Evolutionary conservation across 2,329 filamentous ascomycete genomes (phyloP).

Genomic region (Shiraia sp.): DNA sequence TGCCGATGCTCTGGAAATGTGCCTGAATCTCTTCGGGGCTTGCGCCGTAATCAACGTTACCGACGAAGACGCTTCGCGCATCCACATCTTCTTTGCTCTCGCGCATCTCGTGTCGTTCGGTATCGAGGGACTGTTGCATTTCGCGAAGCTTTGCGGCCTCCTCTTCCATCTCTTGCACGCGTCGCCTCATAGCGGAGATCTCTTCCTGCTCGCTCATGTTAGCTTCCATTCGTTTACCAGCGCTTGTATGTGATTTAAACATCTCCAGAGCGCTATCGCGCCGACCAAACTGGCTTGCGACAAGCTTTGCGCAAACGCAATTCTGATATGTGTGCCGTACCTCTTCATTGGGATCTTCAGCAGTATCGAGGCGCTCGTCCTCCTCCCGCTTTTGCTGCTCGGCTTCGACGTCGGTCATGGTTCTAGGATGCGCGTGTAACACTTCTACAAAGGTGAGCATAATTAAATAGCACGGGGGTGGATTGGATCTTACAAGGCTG

Average conservation of each 20-base stretch:
- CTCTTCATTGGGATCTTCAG: constrained; percentile 42
- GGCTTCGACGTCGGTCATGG: constrained; percentile 37
- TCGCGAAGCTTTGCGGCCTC: constrained; percentile 61
- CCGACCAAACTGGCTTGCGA: neutral
- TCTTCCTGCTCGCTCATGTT: constrained; percentile 36
- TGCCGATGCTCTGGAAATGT: constrained; percentile 95
- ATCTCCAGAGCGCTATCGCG: too few species aligned
- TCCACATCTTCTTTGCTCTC: constrained; percentile 97
- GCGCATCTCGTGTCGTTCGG: constrained; percentile 78
- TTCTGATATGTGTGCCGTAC: constrained; percentile 22
- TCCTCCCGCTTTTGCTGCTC: constrained; percentile 36
- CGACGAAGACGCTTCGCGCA: constrained; percentile 93
- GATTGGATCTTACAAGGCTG: constrained; percentile 19
- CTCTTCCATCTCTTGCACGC: constrained; percentile 61
- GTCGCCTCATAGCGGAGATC: constrained; percentile 57
- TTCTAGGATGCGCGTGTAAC: constrained; percentile 1
- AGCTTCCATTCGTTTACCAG: constrained; percentile 1
- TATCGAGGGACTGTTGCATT: constrained; percentile 70
- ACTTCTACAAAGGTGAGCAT: constrained; percentile 8
- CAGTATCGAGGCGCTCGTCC: constrained; percentile 38
- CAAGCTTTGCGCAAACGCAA: constrained; percentile 1
- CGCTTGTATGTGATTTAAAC: too few species aligned
- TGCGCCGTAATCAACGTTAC: constrained; percentile 96
- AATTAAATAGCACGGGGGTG: constrained; percentile 4
- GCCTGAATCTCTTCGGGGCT: constrained; percentile 98